Conservation (phyloP, 306 rosid genomes). For the Coriaria nepalensis region DNA sequence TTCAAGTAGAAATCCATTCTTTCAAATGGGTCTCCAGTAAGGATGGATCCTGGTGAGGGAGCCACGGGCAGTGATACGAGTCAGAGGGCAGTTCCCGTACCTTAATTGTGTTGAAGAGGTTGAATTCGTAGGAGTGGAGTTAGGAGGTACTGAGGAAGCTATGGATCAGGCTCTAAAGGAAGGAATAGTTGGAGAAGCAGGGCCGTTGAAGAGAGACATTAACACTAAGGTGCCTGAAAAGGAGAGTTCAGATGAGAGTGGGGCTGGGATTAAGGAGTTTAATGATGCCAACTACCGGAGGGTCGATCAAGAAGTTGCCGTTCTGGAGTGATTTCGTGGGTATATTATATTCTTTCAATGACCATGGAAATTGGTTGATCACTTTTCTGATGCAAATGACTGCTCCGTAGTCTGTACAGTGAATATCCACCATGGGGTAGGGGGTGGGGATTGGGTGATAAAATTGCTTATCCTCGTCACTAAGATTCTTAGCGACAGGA, state of each 20-base stretch:
- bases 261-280: constrained; percentile 71
- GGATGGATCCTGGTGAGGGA: constrained; percentile 34
- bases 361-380: no score
- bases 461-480: no score
- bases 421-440: no score
- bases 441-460: no score
- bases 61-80: constrained; percentile 25
- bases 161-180: constrained; percentile 98
- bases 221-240: constrained; percentile 48
- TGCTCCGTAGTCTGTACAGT: no score
- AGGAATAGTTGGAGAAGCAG: constrained; percentile 98
- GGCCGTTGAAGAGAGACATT: constrained; percentile 74
- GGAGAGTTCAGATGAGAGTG: constrained; percentile 58
- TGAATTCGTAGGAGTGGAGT: constrained; percentile 89
- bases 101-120: constrained; percentile 87
- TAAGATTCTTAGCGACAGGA: no score
- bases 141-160: constrained; percentile 88
- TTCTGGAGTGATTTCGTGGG: constrained; percentile 41
- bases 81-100: constrained; percentile 43
- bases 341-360: no score
- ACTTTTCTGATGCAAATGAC: no score
- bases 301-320: constrained; percentile 92
- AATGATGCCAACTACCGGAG: constrained; percentile 96
- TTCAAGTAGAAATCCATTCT: constrained; percentile 53
- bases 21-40: constrained; percentile 51